Base-by-base conservation (phyloP, 2,329 filamentous ascomycete species). In the Curvularia sp. region DNA sequence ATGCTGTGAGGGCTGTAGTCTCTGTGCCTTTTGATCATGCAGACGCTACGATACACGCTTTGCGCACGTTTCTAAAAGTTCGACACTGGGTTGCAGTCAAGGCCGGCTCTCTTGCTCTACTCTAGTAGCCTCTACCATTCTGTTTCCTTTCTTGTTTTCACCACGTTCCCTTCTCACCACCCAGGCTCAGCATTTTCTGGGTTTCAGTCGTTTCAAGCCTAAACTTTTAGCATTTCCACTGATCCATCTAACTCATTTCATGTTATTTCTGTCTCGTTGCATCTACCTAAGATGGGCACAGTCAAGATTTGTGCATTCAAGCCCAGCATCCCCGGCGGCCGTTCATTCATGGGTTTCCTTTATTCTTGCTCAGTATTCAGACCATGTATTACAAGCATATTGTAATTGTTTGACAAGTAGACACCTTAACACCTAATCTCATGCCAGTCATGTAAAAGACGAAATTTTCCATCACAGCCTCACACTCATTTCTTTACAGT, bases 21-120 rank as follows among this genome's bases (percentile, higher is more conserved):
- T 51, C 58, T 1, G 50, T 58, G 6, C 61, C 64, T 3, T 71
- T 72, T 18, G 67, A 71, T 18, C 52, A 70, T 21, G 64, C 66
- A 12, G 61, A 55, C 21, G 63, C 57, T 5, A 61, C 67, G 3
- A 62, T 73, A 8, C 63, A 72, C 36, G 59, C 58, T 5, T 63
- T 75, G 43, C 60, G 71, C 38, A 66, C 56, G 5, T 73, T 74
- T 63, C 42, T 75, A 39, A 55, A 65, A 43, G 63, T 75, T 32
- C 63, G 69, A 48, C 50, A 57, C 3, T 54, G 64, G 41, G 62
- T 74, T 32, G 62, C 61, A 15, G 47, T 70, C 42, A 69, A 61
- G 43, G 59, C 39, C 3, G 50, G 42, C 2, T 45, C 41, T 13
- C n/a, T 21, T 3, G 25, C 30, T 18, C 15, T 21, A 5, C 19